phyloP scores from a whole-genome alignment of 352 stramenopile species.

The Globisporangium echinulatum region DNA sequence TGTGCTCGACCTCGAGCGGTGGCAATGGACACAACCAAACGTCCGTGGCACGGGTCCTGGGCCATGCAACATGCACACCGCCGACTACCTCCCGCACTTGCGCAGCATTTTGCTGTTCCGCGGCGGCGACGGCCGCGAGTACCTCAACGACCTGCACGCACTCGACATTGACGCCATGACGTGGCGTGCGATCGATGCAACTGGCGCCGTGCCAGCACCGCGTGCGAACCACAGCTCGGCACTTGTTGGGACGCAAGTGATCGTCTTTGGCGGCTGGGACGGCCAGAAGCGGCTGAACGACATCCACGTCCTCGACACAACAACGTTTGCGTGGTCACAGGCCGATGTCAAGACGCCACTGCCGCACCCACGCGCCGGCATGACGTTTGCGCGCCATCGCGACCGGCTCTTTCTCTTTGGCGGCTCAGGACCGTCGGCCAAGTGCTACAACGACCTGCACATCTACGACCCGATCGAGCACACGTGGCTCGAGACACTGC shows the following conservation, averaged over 20 bases:
- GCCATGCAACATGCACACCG: slow-evolving; percentile 98
- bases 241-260: slow-evolving; percentile 79
- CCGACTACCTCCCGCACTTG: slow-evolving; percentile 84
- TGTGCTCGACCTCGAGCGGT: slow-evolving; percentile 81
- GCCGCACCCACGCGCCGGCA: slow-evolving; percentile 89
- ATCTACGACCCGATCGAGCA: slow-evolving; percentile 7
- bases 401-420: slow-evolving; percentile 94
- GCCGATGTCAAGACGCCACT: slow-evolving; percentile 52
- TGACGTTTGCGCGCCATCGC: slow-evolving; percentile 93
- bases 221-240: slow-evolving; percentile 94
- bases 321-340: slow-evolving; percentile 84
- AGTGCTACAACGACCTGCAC: slow-evolving; percentile 95
- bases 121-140: slow-evolving; percentile 91
- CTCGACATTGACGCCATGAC: slow-evolving; percentile 85
- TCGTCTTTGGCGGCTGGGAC: slow-evolving; percentile 95
- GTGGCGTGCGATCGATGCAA: slow-evolving; percentile 80
- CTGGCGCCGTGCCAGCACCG: slow-evolving; percentile 74
- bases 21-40: slow-evolving; percentile 54
- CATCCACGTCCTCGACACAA: slow-evolving; percentile 92
- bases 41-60: slow-evolving; percentile 46
- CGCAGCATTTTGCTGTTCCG: slow-evolving; percentile 92
- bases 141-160: slow-evolving; percentile 94
- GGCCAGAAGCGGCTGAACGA: slow-evolving; percentile 92
- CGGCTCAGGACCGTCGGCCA: slow-evolving; percentile 88
- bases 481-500: slow-evolving; percentile 16